These are phyloP conservation scores for Tilletia indica DNA, from an alignment of 1,284 basidiomycete species.

Conservation along the genomic window DNA sequence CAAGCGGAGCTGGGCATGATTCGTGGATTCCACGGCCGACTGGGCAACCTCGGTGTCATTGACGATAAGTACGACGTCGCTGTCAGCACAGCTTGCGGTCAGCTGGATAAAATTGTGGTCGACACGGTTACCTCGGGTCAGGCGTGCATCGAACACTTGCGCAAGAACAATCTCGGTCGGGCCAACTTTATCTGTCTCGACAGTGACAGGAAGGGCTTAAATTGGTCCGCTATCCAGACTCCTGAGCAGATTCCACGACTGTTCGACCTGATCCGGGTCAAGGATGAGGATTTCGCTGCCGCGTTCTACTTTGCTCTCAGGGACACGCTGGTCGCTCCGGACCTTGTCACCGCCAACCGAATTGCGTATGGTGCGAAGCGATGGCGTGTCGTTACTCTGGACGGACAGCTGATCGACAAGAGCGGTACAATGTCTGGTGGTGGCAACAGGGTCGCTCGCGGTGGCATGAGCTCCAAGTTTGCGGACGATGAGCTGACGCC, in stretches of 20 bases:
- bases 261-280: slow-evolving; percentile 90
- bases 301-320: slow-evolving; percentile 84
- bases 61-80: slow-evolving; percentile 95
- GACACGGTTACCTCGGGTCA: too few species aligned
- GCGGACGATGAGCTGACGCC: slow-evolving; percentile 75
- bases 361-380: slow-evolving; percentile 80
- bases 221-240: slow-evolving; percentile 58
- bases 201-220: slow-evolving; percentile 64
- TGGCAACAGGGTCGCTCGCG: slow-evolving; percentile 73
- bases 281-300: slow-evolving; percentile 75
- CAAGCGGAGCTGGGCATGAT: slow-evolving; percentile 31
- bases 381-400: slow-evolving; percentile 91
- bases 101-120: too few species aligned
- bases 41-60: slow-evolving; percentile 89
- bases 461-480: slow-evolving; percentile 90
- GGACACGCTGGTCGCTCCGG: slow-evolving; percentile 87
- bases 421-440: slow-evolving; percentile 98
- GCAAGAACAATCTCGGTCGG: too few species aligned
- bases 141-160: too few species aligned
- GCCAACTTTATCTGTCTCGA: slow-evolving; percentile 91
- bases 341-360: slow-evolving; percentile 87
- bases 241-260: slow-evolving; percentile 87
- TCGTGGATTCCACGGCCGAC: slow-evolving; percentile 69
- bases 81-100: slow-evolving; percentile 82
- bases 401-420: slow-evolving; percentile 89